Evolutionary conservation across 495 filamentous ascomycete species (phyloP), one percentile per base, ranked within the genome.

Genomic region (Oleoguttula mirabilis): DNA sequence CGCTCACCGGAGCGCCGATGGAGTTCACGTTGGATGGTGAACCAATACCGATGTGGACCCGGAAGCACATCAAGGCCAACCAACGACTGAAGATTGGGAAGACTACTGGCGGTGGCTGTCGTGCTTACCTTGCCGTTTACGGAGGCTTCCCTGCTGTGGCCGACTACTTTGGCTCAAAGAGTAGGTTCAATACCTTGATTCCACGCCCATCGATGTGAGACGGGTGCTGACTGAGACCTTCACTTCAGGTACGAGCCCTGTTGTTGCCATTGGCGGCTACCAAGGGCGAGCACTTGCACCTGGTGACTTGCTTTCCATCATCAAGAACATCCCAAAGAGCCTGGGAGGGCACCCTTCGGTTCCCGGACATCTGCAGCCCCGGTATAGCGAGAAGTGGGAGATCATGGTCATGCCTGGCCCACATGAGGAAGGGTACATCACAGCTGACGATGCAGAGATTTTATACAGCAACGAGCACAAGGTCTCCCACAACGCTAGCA

Each of bases 101-200:
- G 30, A 63, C 64, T 4, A 66, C 55, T 6, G 65, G 59, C 20
- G 61, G 63, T 15, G 75, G 73, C 2, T 75, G 69, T 41, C 63
- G 73, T 41, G 60, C 63, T 10, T 80, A 80, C 50, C 61, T 79
- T n/a, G 72, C 72, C 4, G 59, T 78, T 5, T 62, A 62, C 37
- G 74, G 76, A 5, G 76, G 76, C 0, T 67, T 80, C 41, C 67
- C 68, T 4, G 60, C 62, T 16, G 60, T 79, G 28, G 66, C 74
- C 16, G 54, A 66, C 56, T n/a, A n/a, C n/a, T 73, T 77, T 50
- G 70, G 71, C 4, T 75, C 71, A 4, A 78, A 77, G n/a, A n/a
- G n/a, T n/a, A n/a, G n/a, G n/a, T n/a, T n/a, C n/a, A n/a, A n/a
- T n/a, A n/a, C n/a, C n/a, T n/a, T n/a, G n/a, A n/a, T n/a, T n/a